Evolutionary conservation across 1,284 basidiomycete genomes (phyloP), one percentile per base, ranked within the genome.

Genomic region (Cryptococcus sp.): DNA sequence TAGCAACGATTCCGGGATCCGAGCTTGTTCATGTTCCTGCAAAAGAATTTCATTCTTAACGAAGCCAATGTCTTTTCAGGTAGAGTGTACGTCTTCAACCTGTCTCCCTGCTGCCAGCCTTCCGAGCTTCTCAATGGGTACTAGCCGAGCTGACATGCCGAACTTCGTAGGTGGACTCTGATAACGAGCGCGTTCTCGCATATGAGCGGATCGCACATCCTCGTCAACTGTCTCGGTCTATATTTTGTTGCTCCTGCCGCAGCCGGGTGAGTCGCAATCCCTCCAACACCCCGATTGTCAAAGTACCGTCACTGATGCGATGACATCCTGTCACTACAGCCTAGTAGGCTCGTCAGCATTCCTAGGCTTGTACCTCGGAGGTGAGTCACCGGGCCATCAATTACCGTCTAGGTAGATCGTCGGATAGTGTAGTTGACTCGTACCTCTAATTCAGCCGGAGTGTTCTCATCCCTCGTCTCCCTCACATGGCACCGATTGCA

Each of bases 171-270:
- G 74, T 93, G 91, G 89, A 92, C 90, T 0, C 77, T 89, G 27
- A 62, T 93, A 20, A 91, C 90, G 0, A 79, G 83, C 25, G 83
- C 81, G 59, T 92, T 93, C 80, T 92, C 87, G 2, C 91, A 93
- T 70, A 62, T 54, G 49, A 80, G 82, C 23, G 59, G 82, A 11
- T 66, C 72, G 0, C 93, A 95, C 73, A 84, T 92, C 39, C 68
- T 89, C 27, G 80, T 93, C 73, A 95, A 95, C 73, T 86, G 85
- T 49, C 64, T 61, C 19, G 60, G 60, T 41, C 22, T 62, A 3
- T 62, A 58, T 39, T 62, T 62, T 48, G 85, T 93, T 80, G 88
- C 88, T 1, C 87, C 84, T 0, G 80, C 85, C 0, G 85, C 90
- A 27, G 81, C 91, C n/a, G 69, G 78, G 50, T 77, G 42, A 68